Conservation (phyloP, 108 stramenopile species). For the Epithemia pelagica region DNA sequence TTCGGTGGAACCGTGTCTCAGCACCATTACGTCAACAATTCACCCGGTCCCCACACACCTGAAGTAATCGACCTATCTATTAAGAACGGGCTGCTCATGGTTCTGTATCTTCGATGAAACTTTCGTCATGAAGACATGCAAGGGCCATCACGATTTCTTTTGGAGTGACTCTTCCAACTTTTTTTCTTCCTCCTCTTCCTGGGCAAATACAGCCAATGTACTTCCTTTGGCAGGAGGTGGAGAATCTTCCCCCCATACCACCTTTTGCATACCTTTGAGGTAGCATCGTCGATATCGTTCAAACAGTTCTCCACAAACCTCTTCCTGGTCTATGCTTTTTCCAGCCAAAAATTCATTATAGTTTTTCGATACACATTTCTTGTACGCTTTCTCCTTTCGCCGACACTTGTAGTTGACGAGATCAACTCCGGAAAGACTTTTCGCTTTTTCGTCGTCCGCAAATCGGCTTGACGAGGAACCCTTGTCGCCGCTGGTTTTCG, state of each 20-base stretch:
- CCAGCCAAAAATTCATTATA: slow-evolving; percentile 36
- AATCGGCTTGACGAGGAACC: neutral
- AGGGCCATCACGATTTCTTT: too few species aligned
- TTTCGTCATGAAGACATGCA: too few species aligned
- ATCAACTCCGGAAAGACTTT: slow-evolving; percentile 23
- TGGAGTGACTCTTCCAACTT: neutral
- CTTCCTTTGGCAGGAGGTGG: slow-evolving; percentile 26
- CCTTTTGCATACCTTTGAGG: slow-evolving; percentile 33
- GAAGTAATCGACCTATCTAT: too few species aligned
- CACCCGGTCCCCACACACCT: too few species aligned
- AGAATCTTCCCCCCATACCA: slow-evolving; percentile 24
- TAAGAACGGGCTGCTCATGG: too few species aligned
- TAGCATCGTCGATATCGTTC: slow-evolving; percentile 37
- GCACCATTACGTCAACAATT: too few species aligned
- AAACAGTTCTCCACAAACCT: slow-evolving; percentile 45
- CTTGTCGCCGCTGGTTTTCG: neutral
- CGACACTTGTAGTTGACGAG: slow-evolving; percentile 42
- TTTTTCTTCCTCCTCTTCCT: slow-evolving; percentile 20
- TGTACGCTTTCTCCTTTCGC: slow-evolving; percentile 32
- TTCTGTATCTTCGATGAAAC: too few species aligned
- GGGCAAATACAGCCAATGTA: slow-evolving; percentile 23
- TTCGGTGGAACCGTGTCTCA: too few species aligned
- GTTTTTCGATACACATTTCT: slow-evolving; percentile 22
- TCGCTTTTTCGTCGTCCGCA: slow-evolving; percentile 1
- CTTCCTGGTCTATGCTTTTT: slow-evolving; percentile 24